These are phyloP conservation scores for Talaromyces sp. DNA, from an alignment of 2,329 filamentous ascomycete species.

Conservation along the genomic window DNA sequence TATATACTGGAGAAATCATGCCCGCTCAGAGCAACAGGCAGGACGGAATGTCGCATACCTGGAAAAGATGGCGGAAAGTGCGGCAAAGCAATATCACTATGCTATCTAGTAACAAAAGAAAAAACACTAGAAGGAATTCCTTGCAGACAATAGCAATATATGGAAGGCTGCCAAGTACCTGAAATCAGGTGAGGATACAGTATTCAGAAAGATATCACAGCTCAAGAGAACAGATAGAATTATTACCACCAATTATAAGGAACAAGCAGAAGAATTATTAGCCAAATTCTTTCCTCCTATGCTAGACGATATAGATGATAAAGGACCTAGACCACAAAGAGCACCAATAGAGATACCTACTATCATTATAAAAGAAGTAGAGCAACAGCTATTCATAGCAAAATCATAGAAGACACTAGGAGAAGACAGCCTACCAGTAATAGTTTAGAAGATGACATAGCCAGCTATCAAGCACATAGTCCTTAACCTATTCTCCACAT, in stretches of 20 bases:
- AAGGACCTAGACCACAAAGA: too few species aligned
- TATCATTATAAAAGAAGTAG: too few species aligned
- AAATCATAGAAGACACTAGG: too few species aligned
- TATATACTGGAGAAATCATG: background rate
- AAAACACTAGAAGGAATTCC: background rate
- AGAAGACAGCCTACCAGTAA: background rate
- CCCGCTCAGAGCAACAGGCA: background rate
- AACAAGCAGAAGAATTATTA: background rate
- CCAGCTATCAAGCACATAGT: background rate
- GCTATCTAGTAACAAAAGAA: background rate
- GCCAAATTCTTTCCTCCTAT: too few species aligned
- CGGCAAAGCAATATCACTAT: background rate
- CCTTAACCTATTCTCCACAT: background rate
- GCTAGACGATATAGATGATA: too few species aligned
- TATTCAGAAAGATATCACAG: background rate
- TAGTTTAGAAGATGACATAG: background rate
- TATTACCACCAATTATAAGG: background rate
- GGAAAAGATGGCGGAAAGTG: background rate
- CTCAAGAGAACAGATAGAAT: background rate
- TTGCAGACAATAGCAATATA: background rate
- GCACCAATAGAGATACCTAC: too few species aligned
- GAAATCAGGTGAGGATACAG: background rate
- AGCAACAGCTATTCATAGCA: too few species aligned
- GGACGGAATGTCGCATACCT: background rate
- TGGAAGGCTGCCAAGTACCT: background rate